Base-by-base conservation (phyloP, 768 basidiomycete genomes). In the Leccinum disarticulatum region DNA sequence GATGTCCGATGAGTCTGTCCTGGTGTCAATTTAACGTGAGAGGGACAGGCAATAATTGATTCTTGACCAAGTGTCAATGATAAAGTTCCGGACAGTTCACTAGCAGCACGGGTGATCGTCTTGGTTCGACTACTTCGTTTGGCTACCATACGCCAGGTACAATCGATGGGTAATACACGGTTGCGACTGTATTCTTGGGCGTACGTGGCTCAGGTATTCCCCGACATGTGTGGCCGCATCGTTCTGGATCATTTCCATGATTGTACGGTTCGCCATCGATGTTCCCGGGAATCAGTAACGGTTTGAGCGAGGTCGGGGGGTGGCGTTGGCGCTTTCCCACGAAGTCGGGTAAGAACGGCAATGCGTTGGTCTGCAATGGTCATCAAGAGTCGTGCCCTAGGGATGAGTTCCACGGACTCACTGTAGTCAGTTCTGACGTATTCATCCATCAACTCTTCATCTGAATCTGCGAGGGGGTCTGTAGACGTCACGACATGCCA, bases 381-480 rank as follows among this genome's bases (percentile, higher is more conserved):
- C 46, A 19, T 67, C 47, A 28, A 55, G 2, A 35, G 30, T 54
- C 51, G 52, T 31, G 27, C 25, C 36, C 14, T 6, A 50, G 33
- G 19, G 9, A 19, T 36, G 2, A 9, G 30, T 53, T 28, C 56
- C 58, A 50, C 38, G 10, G 27, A 69, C 87, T 67, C 66, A 88
- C 90, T 77, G 66, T 90, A 90, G 64, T 92, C 89, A 52, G 79
- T 68, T 47, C 82, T 80, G 50, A 81, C 77, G 63, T 88, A 77
- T 58, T 88, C 84, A 59, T 90, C 87, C 56, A 79, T 76, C 57
- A 78, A 72, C 66, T 92, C 90, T 41, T 87, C 87, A 64, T 91
- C 90, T 13, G 90, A 90, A 74, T 90, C 88, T 13, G 74, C 76
- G 15, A 91, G 75, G 15, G 89, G 87, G 67, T 91, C 88, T 36